phyloP scores from a whole-genome alignment of 2,329 filamentous ascomycete genomes.

The Nemania sp. region DNA sequence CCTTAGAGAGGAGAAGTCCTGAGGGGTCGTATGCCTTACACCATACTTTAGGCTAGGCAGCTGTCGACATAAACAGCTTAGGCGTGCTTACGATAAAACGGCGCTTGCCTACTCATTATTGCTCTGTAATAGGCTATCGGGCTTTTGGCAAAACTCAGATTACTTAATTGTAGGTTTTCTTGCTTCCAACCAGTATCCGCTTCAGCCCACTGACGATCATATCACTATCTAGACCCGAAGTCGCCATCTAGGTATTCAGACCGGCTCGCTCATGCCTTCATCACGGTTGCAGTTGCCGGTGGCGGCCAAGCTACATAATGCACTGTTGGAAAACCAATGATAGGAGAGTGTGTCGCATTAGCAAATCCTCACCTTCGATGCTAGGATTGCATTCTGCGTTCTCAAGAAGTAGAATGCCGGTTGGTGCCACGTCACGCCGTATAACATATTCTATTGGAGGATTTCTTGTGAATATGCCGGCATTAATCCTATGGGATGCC shows the following conservation, averaged over 20 bases:
- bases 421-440: background rate
- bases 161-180: conserved; percentile 2
- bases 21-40: background rate
- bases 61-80: background rate
- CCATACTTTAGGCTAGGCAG: background rate
- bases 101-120: background rate
- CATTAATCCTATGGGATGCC: background rate
- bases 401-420: background rate
- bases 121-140: background rate
- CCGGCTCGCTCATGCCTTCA: background rate
- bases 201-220: background rate
- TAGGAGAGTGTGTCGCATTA: background rate
- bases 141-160: no score
- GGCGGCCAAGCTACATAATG: background rate
- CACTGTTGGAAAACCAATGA: background rate
- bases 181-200: background rate
- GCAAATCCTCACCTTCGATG: background rate
- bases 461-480: background rate
- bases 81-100: background rate
- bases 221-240: background rate
- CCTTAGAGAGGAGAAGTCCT: conserved; percentile 37
- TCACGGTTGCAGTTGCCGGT: background rate
- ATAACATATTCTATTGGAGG: background rate
- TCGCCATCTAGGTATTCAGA: background rate
- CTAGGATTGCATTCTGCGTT: background rate